These are phyloP conservation scores for Fragaria iinumae DNA, from an alignment of 306 rosid species.

Conservation along the genomic window DNA sequence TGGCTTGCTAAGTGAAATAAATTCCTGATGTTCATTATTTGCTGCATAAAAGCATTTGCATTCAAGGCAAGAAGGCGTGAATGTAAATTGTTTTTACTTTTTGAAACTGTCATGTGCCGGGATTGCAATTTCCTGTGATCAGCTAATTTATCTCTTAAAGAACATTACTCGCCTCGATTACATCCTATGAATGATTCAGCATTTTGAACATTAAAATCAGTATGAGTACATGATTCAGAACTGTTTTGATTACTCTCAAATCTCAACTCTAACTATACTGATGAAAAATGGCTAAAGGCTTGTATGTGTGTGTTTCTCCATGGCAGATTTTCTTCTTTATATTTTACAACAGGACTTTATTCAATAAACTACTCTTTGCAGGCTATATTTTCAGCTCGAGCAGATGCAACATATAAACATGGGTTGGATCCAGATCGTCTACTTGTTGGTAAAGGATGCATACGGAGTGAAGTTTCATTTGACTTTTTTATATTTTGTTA, in stretches of 20 bases:
- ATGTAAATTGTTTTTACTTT: background rate
- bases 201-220: background rate
- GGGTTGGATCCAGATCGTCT: constrained; percentile 82
- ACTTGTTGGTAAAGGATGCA: constrained; percentile 60
- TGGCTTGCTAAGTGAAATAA: background rate
- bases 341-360: background rate
- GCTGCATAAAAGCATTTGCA: background rate
- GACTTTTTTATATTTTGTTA: background rate
- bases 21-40: background rate
- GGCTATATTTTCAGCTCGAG: constrained; percentile 89
- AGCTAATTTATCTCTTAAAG: background rate
- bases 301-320: background rate
- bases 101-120: background rate
- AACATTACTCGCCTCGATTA: background rate
- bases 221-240: background rate
- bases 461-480: constrained; percentile 11
- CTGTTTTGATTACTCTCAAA: background rate
- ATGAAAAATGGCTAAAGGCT: background rate
- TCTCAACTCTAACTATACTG: background rate
- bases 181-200: background rate
- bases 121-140: background rate
- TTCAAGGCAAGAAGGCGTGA: background rate
- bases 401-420: constrained; percentile 85
- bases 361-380: constrained; percentile 28
- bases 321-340: background rate